Base-by-base conservation (phyloP, 345 rosid species). In the Abelmoschus esculentus region DNA sequence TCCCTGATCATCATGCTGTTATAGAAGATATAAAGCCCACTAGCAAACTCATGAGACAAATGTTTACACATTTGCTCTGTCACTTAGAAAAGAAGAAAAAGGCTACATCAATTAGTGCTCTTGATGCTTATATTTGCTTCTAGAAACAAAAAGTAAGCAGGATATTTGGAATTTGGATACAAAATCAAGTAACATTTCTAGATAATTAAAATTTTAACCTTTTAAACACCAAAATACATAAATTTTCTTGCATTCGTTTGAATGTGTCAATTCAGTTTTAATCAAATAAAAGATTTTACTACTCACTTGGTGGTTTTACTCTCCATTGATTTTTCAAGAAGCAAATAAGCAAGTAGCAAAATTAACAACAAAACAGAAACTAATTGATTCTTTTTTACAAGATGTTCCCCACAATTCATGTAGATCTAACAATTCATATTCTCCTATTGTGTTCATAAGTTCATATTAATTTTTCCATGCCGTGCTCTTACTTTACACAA, bases 11-110 rank as follows among this genome's bases (percentile, higher is more conserved):
- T 12, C 22, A 47, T 47, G 10, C 10, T 11, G 69, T 7, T 29
- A 47, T 61, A 38, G 49, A 61, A 61, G 15, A 61, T 36, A 38
- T 38, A 36, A 9, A 8, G 47, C 29, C 47, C 26, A 34, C 28
- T n/a, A 17, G 42, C 40, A 60, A 60, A 10, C 42, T 60, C 69
- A 65, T 44, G 69, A 22, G 12, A 65, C 15, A 63, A 19, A 63
- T 63, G 26, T 9, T 13, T 17, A 63, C 11, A 49, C 42, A 49
- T 61, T 36, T 19, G n/a, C 22, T 15, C 67, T 11, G 19, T 19
- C 15, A 10, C 19, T 11, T 26, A 14, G 64, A 31, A 46, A 13
- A 15, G 6, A 52, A 6, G 3, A 52, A 17, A 6, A 52, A 17
- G 3, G 22, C 18, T 52, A 18, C 22, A 17, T n/a, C 17, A 2